A percentile compares a stretch with the other conserved stretches of the same genome.
These are phyloP conservation scores for Aspergillus olivimuriae DNA, from an alignment of 495 filamentous ascomycete species.

Conservation along the genomic window DNA sequence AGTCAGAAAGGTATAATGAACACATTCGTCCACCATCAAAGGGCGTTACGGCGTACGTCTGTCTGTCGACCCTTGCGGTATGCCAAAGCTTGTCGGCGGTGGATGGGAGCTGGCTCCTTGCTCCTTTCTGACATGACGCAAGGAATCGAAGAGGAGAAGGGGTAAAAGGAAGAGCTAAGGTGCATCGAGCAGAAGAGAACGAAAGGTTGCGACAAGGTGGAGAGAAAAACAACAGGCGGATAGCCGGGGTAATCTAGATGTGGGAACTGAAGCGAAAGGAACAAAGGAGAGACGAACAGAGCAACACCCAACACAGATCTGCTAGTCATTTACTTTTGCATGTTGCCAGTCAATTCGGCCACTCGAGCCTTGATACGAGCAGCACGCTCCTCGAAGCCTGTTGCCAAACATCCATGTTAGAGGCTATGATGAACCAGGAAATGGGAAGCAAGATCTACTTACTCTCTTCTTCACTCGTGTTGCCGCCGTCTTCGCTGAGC, in stretches of 20 bases:
- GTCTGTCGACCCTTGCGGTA: not conserved
- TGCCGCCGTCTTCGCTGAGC: constrained; percentile 62
- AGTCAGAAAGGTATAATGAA: too few species aligned
- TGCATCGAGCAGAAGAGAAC: not conserved
- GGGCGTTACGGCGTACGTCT: constrained; percentile 1
- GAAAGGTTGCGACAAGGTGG: not conserved
- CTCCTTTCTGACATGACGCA: too few species aligned
- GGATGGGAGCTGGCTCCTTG: too few species aligned
- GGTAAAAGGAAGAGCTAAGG: not conserved
- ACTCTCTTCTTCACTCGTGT: constrained; percentile 96
- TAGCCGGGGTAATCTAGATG: not conserved
- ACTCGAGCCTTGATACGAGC: constrained; percentile 97
- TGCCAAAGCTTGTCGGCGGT: too few species aligned
- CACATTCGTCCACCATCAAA: not conserved
- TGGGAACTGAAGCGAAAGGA: not conserved
- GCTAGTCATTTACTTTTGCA: constrained; percentile 51
- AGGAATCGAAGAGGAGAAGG: not conserved
- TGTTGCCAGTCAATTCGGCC: constrained; percentile 83
- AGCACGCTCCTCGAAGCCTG: constrained; percentile 91
- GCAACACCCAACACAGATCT: too few species aligned
- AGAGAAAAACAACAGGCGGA: too few species aligned
- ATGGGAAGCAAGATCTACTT: constrained; percentile 33
- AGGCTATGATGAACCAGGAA: not conserved
- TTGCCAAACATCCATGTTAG: constrained; percentile 15
- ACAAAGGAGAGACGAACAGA: not conserved